A percentile compares a stretch with the other conserved stretches of the same genome.
Conservation (phyloP, 345 rosid genomes). For the Lepidium didymum region DNA sequence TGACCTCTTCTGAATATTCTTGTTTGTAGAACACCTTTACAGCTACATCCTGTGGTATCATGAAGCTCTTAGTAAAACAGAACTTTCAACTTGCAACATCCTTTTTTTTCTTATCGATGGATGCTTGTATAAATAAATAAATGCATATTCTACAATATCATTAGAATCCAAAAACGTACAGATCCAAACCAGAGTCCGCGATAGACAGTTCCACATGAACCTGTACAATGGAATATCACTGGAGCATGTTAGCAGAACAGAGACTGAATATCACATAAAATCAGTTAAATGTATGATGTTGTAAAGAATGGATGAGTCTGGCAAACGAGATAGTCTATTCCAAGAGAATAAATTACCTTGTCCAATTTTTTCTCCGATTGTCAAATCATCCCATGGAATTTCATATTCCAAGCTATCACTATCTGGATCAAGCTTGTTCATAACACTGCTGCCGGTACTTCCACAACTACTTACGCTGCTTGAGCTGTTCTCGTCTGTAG, state of each 20-base stretch:
- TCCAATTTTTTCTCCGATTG: conserved; percentile 77
- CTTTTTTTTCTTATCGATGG: neutral
- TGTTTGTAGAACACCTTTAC: conserved; percentile 90
- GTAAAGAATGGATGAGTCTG: neutral
- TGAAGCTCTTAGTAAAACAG: conserved; percentile 8
- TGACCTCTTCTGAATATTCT: conserved; percentile 81
- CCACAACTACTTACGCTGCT: conserved; percentile 92
- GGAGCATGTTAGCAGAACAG: neutral
- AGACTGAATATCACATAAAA: conserved; percentile 22
- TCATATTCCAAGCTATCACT: conserved; percentile 68
- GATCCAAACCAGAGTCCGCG: conserved; percentile 98
- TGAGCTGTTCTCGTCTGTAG: conserved; percentile 61
- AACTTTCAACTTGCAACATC: neutral
- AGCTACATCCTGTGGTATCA: conserved; percentile 81
- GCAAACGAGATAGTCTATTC: neutral
- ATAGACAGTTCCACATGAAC: conserved; percentile 97
- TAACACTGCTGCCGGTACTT: conserved; percentile 69
- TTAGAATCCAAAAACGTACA: conserved; percentile 59
- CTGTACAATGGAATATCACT: conserved; percentile 36
- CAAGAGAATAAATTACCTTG: conserved; percentile 51
- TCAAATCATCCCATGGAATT: conserved; percentile 90
- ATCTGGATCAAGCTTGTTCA: conserved; percentile 56
- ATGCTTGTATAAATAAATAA: conserved; percentile 16
- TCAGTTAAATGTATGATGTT: neutral
- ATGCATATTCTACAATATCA: neutral